Percentiles rank a stretch among this genome's conserved stretches.
Evolutionary conservation across 352 stramenopile genomes (phyloP).

Genomic region (Phytophthora vignae): DNA sequence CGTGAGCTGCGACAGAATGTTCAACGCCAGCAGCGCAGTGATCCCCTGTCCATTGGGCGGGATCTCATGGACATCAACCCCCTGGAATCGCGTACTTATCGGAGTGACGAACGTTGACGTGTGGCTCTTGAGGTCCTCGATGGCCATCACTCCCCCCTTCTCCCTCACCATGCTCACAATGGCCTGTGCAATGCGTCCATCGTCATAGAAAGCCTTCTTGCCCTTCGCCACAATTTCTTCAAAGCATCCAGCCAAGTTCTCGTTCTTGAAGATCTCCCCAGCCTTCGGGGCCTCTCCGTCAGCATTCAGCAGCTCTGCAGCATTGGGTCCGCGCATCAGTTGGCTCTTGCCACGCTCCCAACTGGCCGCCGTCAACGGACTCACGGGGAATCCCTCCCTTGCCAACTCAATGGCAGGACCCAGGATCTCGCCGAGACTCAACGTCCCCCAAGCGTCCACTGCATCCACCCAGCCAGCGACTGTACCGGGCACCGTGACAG

Average conservation of each 20-base stretch:
- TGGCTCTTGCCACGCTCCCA: conserved; percentile 85
- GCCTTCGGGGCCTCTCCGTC: conserved; percentile 57
- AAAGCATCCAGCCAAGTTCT: conserved; percentile 85
- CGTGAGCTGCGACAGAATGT: conserved; percentile 85
- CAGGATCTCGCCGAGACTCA: conserved; percentile 89
- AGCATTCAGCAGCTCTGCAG: conserved; percentile 59
- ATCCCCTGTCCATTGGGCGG: conserved; percentile 98
- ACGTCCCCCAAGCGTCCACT: conserved; percentile 82
- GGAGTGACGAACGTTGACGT: conserved; percentile 91
- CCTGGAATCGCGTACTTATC: conserved; percentile 89
- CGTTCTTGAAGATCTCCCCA: conserved; percentile 91
- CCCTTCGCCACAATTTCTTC: conserved; percentile 88
- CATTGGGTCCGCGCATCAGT: conserved; percentile 66
- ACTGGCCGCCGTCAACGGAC: conserved; percentile 83
- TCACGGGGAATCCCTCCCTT: conserved; percentile 94
- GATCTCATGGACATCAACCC: conserved; percentile 93
- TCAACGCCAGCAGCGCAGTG: conserved; percentile 94
- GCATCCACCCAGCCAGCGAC: conserved; percentile 94
- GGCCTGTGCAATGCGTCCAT: conserved; percentile 82
- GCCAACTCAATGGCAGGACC: conserved; percentile 91
- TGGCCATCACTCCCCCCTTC: conserved; percentile 74
- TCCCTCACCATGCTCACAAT: conserved; percentile 87
- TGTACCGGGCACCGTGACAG: conserved; percentile 92
- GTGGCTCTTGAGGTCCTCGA: conserved; percentile 91
- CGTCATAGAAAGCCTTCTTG: conserved; percentile 86